phyloP scores from a whole-genome alignment of 768 basidiomycete species.

The Dacryopinax spathularia region DNA sequence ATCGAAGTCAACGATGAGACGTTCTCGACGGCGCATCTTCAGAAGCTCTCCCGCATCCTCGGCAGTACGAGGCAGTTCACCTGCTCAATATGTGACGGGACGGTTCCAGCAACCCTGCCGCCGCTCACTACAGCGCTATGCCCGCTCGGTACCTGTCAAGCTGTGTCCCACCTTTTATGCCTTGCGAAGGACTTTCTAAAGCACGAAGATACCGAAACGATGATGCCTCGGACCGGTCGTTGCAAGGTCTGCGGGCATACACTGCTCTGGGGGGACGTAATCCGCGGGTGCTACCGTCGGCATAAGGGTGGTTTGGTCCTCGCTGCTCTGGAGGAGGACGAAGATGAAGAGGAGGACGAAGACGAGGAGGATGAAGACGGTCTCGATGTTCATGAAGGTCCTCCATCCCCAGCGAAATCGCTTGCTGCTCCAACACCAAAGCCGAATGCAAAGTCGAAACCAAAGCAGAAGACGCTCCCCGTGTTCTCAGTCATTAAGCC shows the following conservation, averaged over 20 bases:
- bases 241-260: conserved; percentile 42
- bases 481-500: neutral
- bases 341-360: conserved; percentile 4
- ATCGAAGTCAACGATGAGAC: conserved; percentile 43
- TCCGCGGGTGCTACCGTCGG: conserved; percentile 48
- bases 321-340: conserved; percentile 6
- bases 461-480: neutral
- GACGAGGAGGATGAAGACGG: conserved; percentile 1
- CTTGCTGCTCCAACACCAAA: neutral
- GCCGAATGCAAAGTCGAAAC: neutral
- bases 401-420: neutral
- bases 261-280: conserved; percentile 54
- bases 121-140: conserved; percentile 41
- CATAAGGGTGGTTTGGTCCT: conserved; percentile 9
- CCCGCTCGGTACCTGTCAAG: conserved; percentile 34
- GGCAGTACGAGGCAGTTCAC: conserved; percentile 22
- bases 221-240: conserved; percentile 50
- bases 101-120: conserved; percentile 27
- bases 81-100: conserved; percentile 23
- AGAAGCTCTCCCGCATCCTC: conserved; percentile 35
- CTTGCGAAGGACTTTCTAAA: conserved; percentile 36
- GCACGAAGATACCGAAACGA: conserved; percentile 12
- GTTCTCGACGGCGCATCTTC: conserved; percentile 36
- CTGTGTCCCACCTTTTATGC: conserved; percentile 46
- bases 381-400: neutral